A percentile compares a stretch with the other conserved stretches of the same genome.
Evolutionary conservation across 306 rosid genomes (phyloP).

Genomic region (Hippophae gyantsensis): DNA sequence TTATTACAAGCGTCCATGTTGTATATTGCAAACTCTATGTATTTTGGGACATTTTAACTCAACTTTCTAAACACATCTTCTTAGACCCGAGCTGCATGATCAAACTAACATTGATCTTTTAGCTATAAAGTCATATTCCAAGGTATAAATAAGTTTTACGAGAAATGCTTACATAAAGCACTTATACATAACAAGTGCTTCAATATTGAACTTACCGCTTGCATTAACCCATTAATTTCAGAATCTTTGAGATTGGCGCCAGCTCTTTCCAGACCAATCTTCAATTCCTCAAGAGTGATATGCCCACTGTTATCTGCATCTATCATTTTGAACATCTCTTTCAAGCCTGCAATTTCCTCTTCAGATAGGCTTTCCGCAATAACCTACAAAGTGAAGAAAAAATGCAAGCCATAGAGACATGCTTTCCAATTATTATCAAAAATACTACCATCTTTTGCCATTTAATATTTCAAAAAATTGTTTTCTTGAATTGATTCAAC

Average conservation of each 20-base stretch:
- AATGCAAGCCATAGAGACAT: slow-evolving; percentile 20
- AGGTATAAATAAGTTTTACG: neutral
- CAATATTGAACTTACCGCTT: slow-evolving; percentile 50
- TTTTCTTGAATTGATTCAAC: slow-evolving; percentile 3
- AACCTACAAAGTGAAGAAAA: slow-evolving; percentile 39
- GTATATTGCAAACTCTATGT: too few relatives aligned
- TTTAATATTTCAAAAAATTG: slow-evolving; percentile 1
- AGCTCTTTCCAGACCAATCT: slow-evolving; percentile 75
- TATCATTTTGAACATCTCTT: slow-evolving; percentile 90
- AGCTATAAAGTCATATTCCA: too few relatives aligned
- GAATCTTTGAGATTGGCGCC: slow-evolving; percentile 73
- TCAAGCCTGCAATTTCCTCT: slow-evolving; percentile 92
- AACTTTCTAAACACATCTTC: too few relatives aligned
- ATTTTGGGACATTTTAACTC: too few relatives aligned
- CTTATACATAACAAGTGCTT: neutral
- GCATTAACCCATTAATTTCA: slow-evolving; percentile 72
- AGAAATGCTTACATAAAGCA: slow-evolving; percentile 10
- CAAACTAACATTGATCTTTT: too few relatives aligned
- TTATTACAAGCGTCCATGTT: too few relatives aligned
- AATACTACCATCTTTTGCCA: too few relatives aligned
- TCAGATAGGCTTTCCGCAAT: slow-evolving; percentile 86
- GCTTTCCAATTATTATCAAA: neutral
- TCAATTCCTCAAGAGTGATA: slow-evolving; percentile 78
- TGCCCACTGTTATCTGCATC: slow-evolving; percentile 86
- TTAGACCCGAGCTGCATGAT: too few relatives aligned